These are phyloP conservation scores for Colletotrichum chrysophilum DNA, from an alignment of 2,329 filamentous ascomycete genomes.

Conservation along the genomic window DNA sequence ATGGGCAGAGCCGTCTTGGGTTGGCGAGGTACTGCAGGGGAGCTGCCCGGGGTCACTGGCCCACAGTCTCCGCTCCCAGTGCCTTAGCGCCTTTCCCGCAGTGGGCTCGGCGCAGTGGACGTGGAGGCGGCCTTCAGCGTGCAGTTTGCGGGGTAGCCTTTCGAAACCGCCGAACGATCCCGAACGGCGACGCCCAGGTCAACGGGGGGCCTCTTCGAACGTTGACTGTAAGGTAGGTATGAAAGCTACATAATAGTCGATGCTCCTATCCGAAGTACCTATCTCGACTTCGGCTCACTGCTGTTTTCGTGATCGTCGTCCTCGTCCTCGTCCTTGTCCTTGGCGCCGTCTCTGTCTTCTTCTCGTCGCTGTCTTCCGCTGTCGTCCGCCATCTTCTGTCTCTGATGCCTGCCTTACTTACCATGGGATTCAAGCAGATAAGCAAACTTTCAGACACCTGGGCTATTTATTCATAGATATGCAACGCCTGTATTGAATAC, in stretches of 20 bases:
- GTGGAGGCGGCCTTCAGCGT: not conserved
- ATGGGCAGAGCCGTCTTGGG: conserved; percentile 12
- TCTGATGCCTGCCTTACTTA: not conserved
- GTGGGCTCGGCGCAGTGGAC: not conserved
- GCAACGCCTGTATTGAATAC: not conserved
- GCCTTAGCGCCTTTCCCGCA: conserved; percentile 1
- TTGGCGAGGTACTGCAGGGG: not conserved
- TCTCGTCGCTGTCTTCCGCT: not conserved
- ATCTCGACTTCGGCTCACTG: not conserved
- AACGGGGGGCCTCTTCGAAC: not conserved
- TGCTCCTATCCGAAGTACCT: not conserved
- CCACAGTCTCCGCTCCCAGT: conserved; percentile 9
- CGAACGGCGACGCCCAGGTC: not conserved
- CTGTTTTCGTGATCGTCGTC: not conserved
- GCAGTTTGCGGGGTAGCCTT: conserved; percentile 19
- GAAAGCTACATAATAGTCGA: not conserved
- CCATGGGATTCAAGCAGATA: not conserved
- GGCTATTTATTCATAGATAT: not conserved
- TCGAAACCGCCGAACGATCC: conserved; percentile 15
- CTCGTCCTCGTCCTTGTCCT: not conserved
- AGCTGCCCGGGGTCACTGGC: not conserved
- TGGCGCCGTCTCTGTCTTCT: not conserved
- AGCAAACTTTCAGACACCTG: not conserved
- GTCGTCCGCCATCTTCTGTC: not conserved
- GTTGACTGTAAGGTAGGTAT: not conserved